Evolutionary conservation across 345 rosid species (phyloP), one percentile per base, ranked within the genome.

Genomic region (Gossypium raimondii): DNA sequence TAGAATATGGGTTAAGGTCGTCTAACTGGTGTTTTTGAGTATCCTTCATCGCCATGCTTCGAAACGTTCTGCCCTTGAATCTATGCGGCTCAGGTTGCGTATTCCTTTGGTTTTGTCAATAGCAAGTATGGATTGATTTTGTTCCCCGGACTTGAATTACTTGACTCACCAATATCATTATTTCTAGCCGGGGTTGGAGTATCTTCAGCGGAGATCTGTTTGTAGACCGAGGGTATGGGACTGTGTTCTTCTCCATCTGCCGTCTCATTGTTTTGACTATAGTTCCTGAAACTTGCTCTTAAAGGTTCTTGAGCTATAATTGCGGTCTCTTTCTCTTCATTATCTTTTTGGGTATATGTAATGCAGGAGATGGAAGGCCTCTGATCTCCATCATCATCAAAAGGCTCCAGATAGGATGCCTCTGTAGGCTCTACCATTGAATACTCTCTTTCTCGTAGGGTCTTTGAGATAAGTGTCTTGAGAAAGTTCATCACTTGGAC

Each of bases 401-500:
- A 83, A 68, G 96, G 96, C 68, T 87, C 88, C 16, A 83, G 76
- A 58, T 61, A 83, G 4, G 82, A 78, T 73, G 73, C 82, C 53
- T 74, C 68, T 76, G 75, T 72, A 60, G 83, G 78, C 61, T 92
- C 94, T 9, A 86, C 77, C 48, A 78, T 63, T 10, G 82, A 86
- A 72, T 85, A 88, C 75, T 89, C 87, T 81, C 98, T 89, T 73
- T 84, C 91, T 76, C 84, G 82, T 74, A 92, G 78, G 25, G 81
- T 86, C 78, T 86, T 84, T 25, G 83, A 60, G 50, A 89, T 81
- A 3, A 92, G 95, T 22, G 85, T 86, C 88, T 89, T 92, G 76
- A 92, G 97, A 78, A 94, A 94, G 82, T 94, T 94, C 98, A 94
- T 94, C 85, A 94, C 97, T 79, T 92, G 95, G 73, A 92, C 98